A percentile compares a stretch with the other conserved stretches of the same genome.
Conservation (phyloP, 2,329 filamentous ascomycete species). For the Colletotrichum theobromicola region DNA sequence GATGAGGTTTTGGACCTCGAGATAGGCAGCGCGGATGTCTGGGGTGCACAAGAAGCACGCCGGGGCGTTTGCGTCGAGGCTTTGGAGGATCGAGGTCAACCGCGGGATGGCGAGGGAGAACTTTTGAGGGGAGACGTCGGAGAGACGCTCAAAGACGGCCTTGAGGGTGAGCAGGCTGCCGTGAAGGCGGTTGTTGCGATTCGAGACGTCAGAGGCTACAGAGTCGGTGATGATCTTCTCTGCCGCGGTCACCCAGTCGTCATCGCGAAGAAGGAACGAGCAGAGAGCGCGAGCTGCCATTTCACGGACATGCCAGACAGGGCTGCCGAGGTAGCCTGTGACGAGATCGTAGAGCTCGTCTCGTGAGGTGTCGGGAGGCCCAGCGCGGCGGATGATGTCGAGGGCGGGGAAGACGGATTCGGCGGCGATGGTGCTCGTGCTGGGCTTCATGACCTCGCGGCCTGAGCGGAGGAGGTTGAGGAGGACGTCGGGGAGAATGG, state of each 20-base stretch:
- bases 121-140: slow-evolving; percentile 43
- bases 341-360: slow-evolving; percentile 64
- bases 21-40: slow-evolving; percentile 49
- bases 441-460: slow-evolving; percentile 46
- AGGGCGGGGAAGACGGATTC: slow-evolving; percentile 83
- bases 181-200: slow-evolving; percentile 59
- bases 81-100: slow-evolving; percentile 32
- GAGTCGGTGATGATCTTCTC: slow-evolving; percentile 38
- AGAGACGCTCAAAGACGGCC: slow-evolving; percentile 60
- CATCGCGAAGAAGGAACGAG: slow-evolving; percentile 60
- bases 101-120: slow-evolving; percentile 24
- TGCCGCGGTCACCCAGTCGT: slow-evolving; percentile 53
- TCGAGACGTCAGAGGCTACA: slow-evolving; percentile 25
- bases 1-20: slow-evolving; percentile 51
- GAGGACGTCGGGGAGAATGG: slow-evolving; percentile 68
- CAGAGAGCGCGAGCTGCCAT: slow-evolving; percentile 78
- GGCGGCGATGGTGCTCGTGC: slow-evolving; percentile 45
- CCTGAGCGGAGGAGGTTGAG: slow-evolving; percentile 64
- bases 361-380: slow-evolving; percentile 63
- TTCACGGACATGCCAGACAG: slow-evolving; percentile 81
- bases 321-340: slow-evolving; percentile 67
- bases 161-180: slow-evolving; percentile 62
- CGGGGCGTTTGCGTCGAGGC: not conserved
- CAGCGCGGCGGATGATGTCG: slow-evolving; percentile 78
- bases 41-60: slow-evolving; percentile 30